A percentile compares a stretch with the other conserved stretches of the same genome.
Evolutionary conservation across 2,329 filamentous ascomycete genomes (phyloP).

Genomic region (Claviceps citrina): DNA sequence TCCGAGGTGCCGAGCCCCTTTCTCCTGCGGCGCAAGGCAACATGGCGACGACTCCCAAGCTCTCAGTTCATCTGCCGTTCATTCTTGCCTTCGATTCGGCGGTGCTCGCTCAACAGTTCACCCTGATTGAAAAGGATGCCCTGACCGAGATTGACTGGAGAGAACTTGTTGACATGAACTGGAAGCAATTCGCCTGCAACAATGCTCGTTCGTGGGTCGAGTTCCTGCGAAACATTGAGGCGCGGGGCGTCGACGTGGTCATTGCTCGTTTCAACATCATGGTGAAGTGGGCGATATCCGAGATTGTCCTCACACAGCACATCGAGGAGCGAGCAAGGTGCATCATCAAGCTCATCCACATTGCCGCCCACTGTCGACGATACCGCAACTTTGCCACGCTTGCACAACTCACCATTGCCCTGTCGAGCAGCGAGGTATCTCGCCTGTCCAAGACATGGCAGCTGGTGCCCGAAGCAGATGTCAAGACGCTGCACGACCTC

Average conservation of each 20-base stretch:
- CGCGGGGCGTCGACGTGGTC: constrained; percentile 65
- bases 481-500: constrained; percentile 50
- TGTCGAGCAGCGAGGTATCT: constrained; percentile 57
- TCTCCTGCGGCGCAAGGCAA: constrained; percentile 20
- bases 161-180: constrained; percentile 68
- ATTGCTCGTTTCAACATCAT: constrained; percentile 79
- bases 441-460: constrained; percentile 57
- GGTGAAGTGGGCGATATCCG: constrained; percentile 74
- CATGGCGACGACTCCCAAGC: constrained; percentile 20
- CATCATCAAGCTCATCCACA: constrained; percentile 70
- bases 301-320: constrained; percentile 58
- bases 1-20: constrained; percentile 21
- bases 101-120: constrained; percentile 66
- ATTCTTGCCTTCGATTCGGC: constrained; percentile 69
- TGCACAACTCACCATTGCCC: constrained; percentile 63
- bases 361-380: constrained; percentile 57
- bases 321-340: constrained; percentile 59
- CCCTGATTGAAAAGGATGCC: constrained; percentile 72
- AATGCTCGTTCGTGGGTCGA: constrained; percentile 66
- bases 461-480: constrained; percentile 49
- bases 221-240: constrained; percentile 57
- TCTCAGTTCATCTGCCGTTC: constrained; percentile 56
- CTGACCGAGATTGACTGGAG: constrained; percentile 81
- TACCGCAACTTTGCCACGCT: constrained; percentile 75
- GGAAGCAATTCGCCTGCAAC: constrained; percentile 53